Base-by-base conservation (phyloP, 805 yeast genomes). In the Candida xyloterini region DNA sequence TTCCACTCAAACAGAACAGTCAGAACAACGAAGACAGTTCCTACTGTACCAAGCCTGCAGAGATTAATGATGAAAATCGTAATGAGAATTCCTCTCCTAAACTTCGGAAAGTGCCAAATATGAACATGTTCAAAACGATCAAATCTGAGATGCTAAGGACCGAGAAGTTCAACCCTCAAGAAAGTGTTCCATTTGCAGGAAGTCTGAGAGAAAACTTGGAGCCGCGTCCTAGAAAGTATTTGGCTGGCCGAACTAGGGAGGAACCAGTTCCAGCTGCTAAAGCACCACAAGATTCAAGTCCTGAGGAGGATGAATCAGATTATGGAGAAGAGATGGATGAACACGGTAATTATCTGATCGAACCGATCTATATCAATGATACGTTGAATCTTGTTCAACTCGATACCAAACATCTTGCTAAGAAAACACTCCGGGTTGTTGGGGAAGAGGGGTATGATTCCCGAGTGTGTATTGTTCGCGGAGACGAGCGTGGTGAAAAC, bases 391-490 rank as follows among this genome's bases (percentile, higher is more conserved):
- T 50, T 31, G 41, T 50, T 18, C 51, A 42, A 27, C 34, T 50
- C 3, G 50, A 50, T 8, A 44, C 43, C 13, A 40, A 39, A 23
- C 37, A 30, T 10, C 35, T 40, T 23, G 33, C 38, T n/a, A 31
- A 46, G 26, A 45, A 45, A 34, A 27, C 33, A 10, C 31, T 39
- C 15, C 33, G 46, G 14, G 34, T 21, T 15, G 34, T 42, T 20
- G 44, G 37, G 10, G 51, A 49, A 13, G 38, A 44, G 3, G 39
- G 51, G 10, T 47, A 46, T 38, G 51, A 50, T 31, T 48, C 53
- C 14, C 52, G 48, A 31, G 40, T 52, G n/a, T 47, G 53, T 31
- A 48, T 50, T 10, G 49, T 52, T 24, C 35, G 41, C 18, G 52
- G 52, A 7, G 50, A 52, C 27, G 51, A 41, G 24, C 40, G 41